These are phyloP conservation scores for Cercophora samala DNA, from an alignment of 495 filamentous ascomycete genomes.

Conservation along the genomic window DNA sequence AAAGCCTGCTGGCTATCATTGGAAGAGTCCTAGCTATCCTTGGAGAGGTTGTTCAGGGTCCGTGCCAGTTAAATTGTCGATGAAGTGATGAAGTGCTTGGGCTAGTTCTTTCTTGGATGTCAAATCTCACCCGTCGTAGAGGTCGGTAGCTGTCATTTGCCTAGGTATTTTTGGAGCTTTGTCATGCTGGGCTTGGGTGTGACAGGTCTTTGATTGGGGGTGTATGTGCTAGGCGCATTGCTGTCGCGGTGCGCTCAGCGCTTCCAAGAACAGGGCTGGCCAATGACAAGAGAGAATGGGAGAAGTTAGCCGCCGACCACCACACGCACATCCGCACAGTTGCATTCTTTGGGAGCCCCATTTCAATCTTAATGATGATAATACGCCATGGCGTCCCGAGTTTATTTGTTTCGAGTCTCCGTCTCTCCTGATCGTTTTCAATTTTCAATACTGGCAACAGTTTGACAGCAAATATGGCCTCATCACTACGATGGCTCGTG, in stretches of 20 bases:
- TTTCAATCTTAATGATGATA: neutral
- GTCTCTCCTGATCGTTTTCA: neutral
- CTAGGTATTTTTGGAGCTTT: neutral
- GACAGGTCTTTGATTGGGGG: neutral
- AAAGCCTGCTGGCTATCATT: too few species aligned
- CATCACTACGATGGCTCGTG: neutral
- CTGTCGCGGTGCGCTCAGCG: neutral
- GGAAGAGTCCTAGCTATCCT: too few species aligned
- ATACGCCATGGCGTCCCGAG: neutral
- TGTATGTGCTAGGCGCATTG: neutral
- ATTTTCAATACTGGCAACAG: neutral
- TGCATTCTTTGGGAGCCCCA: neutral
- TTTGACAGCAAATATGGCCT: neutral
- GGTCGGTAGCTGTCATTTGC: neutral
- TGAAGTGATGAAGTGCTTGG: too few species aligned
- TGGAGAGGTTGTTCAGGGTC: too few species aligned
- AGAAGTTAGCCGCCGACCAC: neutral
- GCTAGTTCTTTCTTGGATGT: too few species aligned
- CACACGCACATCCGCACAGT: neutral
- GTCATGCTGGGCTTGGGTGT: neutral
- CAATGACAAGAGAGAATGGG: neutral
- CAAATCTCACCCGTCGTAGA: too few species aligned
- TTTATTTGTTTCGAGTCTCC: neutral
- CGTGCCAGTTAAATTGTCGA: too few species aligned
- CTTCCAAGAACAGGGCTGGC: neutral